Base-by-base conservation (phyloP, 2,329 filamentous ascomycete species). In the Cadophora luteo-olivacea region DNA sequence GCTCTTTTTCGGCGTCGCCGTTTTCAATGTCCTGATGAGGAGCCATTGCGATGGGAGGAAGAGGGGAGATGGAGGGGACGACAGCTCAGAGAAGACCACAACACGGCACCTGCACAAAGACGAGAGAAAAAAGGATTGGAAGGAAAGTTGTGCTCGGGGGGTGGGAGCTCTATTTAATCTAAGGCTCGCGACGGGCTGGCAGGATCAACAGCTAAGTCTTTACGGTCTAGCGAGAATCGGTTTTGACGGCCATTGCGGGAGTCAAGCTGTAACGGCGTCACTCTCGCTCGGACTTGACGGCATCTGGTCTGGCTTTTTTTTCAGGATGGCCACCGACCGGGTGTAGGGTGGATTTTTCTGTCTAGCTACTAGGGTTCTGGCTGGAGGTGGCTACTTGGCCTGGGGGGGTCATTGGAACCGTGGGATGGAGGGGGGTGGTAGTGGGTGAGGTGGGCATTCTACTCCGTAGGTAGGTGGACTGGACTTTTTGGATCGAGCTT, bases 1-100 rank as follows among this genome's bases (percentile, higher is more conserved):
- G 54, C 22, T 72, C 70, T 64, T 75, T 75, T 36, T 74, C 72
- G 65, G 69, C 71, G n/a, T 72, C 69, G 60, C 72, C 71, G 65
- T 74, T 74, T 63, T 72, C 73, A 61, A 72, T 61, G 55, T 74
- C 73, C 45, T 67, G 68, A 65, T 73, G 67, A 25, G 49, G 61
- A 51, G 72, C 71, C 71, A 74, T 74, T 70, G 67, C 65, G 69
- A 51, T 67, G 68, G 61, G 55, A 52, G 32, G 45, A 63, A 52
- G 48, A 38, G 32, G 61, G 32, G 48, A 54, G 61, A 54, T 19
- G 33, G 61, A 24, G 54, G 16, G 29, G 36, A 49, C 36, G 54
- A 60, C 48, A 58, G 25, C 25, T 60, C 55, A 54, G n/a, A 58
- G 61, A 36, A 52, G 52, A 51, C 63, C 58, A 61, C 38, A 32